A percentile compares a stretch with the other conserved stretches of the same genome.
phyloP scores from a whole-genome alignment of 371 early-diverging fungal genomes.

The Syncephalis plumigaleata region DNA sequence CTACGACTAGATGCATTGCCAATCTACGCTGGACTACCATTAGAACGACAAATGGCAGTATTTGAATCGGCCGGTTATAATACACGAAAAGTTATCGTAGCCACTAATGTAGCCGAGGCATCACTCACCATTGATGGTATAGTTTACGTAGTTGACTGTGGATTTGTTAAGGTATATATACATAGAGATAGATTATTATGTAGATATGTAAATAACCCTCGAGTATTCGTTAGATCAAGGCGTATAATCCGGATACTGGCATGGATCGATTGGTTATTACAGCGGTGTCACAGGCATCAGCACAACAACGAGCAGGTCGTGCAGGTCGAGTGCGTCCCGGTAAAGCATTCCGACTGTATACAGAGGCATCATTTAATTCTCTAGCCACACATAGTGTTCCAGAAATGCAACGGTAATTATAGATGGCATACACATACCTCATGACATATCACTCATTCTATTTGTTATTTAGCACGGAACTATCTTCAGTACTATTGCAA shows the following conservation, averaged over 20 bases:
- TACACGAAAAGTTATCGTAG: conserved; percentile 66
- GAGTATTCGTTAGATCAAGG: no score
- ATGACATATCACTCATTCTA: no score
- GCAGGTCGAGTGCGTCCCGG: conserved; percentile 20
- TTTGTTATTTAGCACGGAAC: conserved; percentile 27
- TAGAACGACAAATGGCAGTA: conserved; percentile 41
- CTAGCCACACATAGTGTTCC: conserved; percentile 35
- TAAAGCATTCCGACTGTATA: conserved; percentile 48
- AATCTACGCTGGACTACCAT: conserved; percentile 55
- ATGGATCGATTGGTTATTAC: no score
- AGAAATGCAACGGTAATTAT: conserved; percentile 44
- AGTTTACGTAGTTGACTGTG: conserved; percentile 71
- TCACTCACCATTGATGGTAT: conserved; percentile 75
- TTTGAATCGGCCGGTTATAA: conserved; percentile 34
- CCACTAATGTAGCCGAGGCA: conserved; percentile 67
- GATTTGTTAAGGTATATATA: conserved; percentile 40
- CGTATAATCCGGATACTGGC: conserved; percentile 18
- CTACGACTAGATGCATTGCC: conserved; percentile 22
- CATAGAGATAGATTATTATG: no score
- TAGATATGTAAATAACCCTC: no score
- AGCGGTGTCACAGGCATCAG: no score
- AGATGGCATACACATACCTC: no score
- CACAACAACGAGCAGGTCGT: no score
- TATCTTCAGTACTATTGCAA: conserved; percentile 39
- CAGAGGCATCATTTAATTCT: conserved; percentile 38